Evolutionary conservation across 768 basidiomycete species (phyloP), one percentile per base, ranked within the genome.

Genomic region (Kwoniella shandongensis): DNA sequence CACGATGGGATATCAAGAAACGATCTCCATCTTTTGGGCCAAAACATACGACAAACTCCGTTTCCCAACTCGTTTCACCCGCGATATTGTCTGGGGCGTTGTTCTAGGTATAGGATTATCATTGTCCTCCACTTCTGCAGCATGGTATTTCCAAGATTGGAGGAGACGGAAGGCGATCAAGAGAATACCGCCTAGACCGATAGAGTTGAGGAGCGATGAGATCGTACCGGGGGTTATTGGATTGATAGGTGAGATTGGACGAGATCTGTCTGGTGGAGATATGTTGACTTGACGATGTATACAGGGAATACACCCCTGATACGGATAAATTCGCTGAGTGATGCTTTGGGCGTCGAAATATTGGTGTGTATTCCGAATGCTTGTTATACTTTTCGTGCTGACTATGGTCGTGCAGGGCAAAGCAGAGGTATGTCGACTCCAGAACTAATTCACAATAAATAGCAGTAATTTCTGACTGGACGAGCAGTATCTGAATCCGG

Each of bases 291-390:
- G n/a, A 13, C 20, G 49, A 45, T 30, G 40, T 35, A 27, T 20
- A 23, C 38, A 96, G 94, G 94, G 40, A 96, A 97, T 69, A 98
- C 96, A 0, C 94, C 96, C 1, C 79, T 99, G 54, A 80, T 98
- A 42, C 82, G 93, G 61, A 93, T 98, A 48, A 88, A 88, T 64
- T 93, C 91, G 1, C 76, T 98, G 64, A 97, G 91, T 73, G 82
- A 96, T 76, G 87, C 86, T 0, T 81, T 96, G 1, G 91, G 91
- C 18, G 88, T 96, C 5, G 92, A 98, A 70, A 92, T 99, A 65
- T 80, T 98, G 10, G 81, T 81, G 45, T 25, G 79, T 48, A 20
- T 25, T 17, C n/a, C 22, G 32, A 1, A 2, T 40, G n/a, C 7
- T 35, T 4, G 27, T 6, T 29, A 32, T 12, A 42, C n/a, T 22